Percentiles rank a stretch among this genome's conserved stretches.
Conservation (phyloP, 768 basidiomycete genomes). For the Tylopilus intermedius region DNA sequence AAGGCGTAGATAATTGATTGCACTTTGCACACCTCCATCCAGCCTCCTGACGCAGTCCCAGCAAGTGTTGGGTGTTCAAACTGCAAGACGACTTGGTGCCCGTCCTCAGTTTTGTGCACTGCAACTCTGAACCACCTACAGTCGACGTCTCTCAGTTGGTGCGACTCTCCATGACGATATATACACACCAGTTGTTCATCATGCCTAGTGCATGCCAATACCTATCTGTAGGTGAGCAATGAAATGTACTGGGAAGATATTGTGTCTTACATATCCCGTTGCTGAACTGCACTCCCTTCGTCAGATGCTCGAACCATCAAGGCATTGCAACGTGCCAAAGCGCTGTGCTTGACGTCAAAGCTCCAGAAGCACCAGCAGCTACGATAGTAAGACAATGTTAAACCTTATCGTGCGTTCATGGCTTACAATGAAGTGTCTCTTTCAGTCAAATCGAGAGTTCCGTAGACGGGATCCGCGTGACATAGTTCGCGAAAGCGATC, state of each 20-base stretch:
- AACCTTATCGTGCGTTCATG: neutral
- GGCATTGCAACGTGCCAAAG: slow-evolving; percentile 32
- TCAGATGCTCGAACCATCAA: slow-evolving; percentile 54
- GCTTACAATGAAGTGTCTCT: slow-evolving; percentile 46
- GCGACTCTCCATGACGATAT: neutral
- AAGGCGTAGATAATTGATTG: neutral
- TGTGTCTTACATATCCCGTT: slow-evolving; percentile 43
- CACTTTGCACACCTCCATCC: slow-evolving; percentile 46
- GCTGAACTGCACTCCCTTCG: slow-evolving; percentile 47
- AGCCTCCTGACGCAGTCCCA: slow-evolving; percentile 45
- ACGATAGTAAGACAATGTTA: neutral
- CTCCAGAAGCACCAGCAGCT: slow-evolving; percentile 61
- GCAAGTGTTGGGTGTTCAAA: slow-evolving; percentile 60
- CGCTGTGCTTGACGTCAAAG: slow-evolving; percentile 32
- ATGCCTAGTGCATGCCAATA: slow-evolving; percentile 54
- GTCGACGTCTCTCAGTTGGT: neutral
- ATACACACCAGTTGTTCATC: slow-evolving; percentile 47
- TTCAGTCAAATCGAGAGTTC: slow-evolving; percentile 43
- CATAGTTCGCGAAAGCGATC: slow-evolving; percentile 42
- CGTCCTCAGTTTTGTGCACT: slow-evolving; percentile 34
- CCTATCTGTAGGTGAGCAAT: slow-evolving; percentile 14
- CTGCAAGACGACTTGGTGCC: slow-evolving; percentile 25
- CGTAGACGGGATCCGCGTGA: slow-evolving; percentile 40
- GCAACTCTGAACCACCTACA: slow-evolving; percentile 55
- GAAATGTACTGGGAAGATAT: neutral